phyloP scores from a whole-genome alignment of 129 eudicot species.

The Flaveria robusta region DNA sequence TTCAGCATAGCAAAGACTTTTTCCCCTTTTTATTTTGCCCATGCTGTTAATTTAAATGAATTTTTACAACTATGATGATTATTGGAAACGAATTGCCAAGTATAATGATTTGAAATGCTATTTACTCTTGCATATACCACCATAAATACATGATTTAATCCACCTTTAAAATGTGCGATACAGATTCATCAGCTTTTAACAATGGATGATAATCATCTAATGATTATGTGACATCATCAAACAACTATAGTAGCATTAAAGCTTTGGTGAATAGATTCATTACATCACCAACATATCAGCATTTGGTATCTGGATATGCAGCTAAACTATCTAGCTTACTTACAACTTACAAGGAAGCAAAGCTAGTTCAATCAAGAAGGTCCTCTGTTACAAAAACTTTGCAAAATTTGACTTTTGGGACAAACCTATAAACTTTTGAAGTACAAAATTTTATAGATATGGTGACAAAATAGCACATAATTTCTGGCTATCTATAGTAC shows the following conservation, averaged over 20 bases:
- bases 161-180: constrained; percentile 2
- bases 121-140: constrained; percentile 5
- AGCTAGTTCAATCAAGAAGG: background rate
- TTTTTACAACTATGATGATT: background rate
- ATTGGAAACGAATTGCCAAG: constrained; percentile 5
- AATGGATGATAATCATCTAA: background rate
- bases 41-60: background rate
- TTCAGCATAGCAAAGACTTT: background rate
- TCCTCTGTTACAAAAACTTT: constrained; percentile 9
- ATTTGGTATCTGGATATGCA: background rate
- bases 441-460: background rate
- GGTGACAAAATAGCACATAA: background rate
- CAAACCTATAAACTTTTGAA: constrained; percentile 18
- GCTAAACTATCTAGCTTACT: constrained; percentile 19
- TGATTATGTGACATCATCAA: background rate
- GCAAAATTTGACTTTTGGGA: constrained; percentile 13
- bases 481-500: constrained; percentile 11
- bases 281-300: background rate
- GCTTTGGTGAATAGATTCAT: constrained; percentile 14
- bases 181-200: background rate
- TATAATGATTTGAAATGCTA: constrained; percentile 15
- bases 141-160: background rate
- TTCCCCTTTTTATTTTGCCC: background rate
- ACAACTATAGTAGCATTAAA: constrained; percentile 17
- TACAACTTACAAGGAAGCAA: constrained; percentile 22